Conservation (phyloP, 108 stramenopile species). For the Cyclotella sp. region DNA sequence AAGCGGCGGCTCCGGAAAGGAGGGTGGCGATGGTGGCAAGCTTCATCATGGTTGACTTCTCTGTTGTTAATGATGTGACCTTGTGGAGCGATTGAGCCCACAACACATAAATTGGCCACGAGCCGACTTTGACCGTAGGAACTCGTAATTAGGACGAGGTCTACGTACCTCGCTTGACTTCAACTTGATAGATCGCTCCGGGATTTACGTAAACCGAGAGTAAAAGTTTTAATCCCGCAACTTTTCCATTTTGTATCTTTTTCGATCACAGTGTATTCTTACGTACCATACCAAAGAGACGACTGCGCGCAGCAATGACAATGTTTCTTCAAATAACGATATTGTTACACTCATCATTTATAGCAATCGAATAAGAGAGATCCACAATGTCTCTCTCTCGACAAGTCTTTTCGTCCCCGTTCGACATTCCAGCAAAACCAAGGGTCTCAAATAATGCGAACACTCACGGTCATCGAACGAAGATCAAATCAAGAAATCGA, state of each 20-base stretch:
- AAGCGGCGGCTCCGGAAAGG: constrained; percentile 6
- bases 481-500: neutral
- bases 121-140: neutral
- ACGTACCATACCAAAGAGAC: too few species aligned
- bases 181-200: neutral
- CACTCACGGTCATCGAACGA: neutral
- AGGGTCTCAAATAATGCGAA: neutral
- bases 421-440: constrained; percentile 5
- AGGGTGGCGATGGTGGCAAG: constrained; percentile 6
- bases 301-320: neutral
- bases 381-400: constrained; percentile 21
- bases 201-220: neutral
- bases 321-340: too few species aligned
- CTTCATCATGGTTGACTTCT: constrained; percentile 22
- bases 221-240: too few species aligned
- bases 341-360: neutral
- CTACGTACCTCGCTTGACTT: neutral
- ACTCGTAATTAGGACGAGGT: neutral
- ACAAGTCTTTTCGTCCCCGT: constrained; percentile 32
- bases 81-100: neutral
- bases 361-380: neutral
- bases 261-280: too few species aligned
- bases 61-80: neutral
- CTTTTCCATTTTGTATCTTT: too few species aligned
- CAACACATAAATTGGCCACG: neutral